Base-by-base conservation (phyloP, 768 basidiomycete genomes). In the Suillus cothurnatus region DNA sequence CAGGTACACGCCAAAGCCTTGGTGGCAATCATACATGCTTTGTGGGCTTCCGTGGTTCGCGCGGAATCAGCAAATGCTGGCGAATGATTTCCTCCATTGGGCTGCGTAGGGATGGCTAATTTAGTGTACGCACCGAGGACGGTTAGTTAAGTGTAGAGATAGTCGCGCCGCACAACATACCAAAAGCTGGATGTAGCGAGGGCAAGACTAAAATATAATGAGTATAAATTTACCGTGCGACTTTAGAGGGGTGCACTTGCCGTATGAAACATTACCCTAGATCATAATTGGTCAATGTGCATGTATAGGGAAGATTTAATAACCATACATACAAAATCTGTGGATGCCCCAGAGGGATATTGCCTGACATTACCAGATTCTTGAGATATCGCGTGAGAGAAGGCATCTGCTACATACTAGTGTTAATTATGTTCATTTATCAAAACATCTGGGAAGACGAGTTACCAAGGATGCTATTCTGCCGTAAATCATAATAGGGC, bases 61-160 rank as follows among this genome's bases (percentile, higher is more conserved):
- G 90, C 88, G 31, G 92, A 81, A 61, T 78, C 75, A 26, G 88
- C 78, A 73, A 93, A 93, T 5, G 80, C 84, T 12, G 86, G 80
- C 1, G 92, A 92, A 70, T 93, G 92, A 70, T 93, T 93, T n/a
- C 87, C 88, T 49, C 90, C 91, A 60, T 84, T 78, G 8, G 85
- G 84, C 67, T 80, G 79, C 7, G 90, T 90, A n/a, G 91, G 91
- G 61, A 93, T 92, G 34, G 87, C 90, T 90, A 67, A 34, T 34
- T 34, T 58, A 36, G 32, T 52, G 52, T 38, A 31, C 57, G 41
- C 32, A 31, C 55, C 62, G 65, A 69, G 61, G 53, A 26, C 69
- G 73, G 66, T 72, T 70, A 43, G 76, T 61, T 61, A 72, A 68
- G 8, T 75, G 74, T 26, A 78, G 68, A 52, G 31, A 61, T 64